phyloP scores from a whole-genome alignment of 202 grass and related monocot species.

The Saccharum hybrid region DNA sequence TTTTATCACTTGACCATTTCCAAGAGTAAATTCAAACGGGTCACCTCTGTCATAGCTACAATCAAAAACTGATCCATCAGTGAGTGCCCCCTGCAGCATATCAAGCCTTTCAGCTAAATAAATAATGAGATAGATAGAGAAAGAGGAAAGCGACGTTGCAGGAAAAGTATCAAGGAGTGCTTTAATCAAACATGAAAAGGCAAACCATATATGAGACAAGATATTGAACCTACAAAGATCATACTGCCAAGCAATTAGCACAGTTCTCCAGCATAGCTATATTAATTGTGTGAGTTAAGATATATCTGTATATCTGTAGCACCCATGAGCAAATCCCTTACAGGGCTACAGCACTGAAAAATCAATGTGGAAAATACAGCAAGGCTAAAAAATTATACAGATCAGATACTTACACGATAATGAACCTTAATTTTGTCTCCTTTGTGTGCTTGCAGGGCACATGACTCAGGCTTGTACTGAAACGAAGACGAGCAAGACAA shows the following conservation, averaged over 20 bases:
- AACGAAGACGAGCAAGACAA: constrained; percentile 42
- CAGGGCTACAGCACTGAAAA: not conserved
- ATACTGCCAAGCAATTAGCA: constrained; percentile 1
- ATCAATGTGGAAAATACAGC: not conserved
- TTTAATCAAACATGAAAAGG: constrained; percentile 29
- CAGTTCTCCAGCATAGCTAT: constrained; percentile 8
- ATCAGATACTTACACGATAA: constrained; percentile 71
- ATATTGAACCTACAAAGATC: constrained; percentile 18
- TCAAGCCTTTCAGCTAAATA: constrained; percentile 40
- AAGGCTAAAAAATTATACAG: not conserved
- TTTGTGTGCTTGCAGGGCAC: constrained; percentile 84
- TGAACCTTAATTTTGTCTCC: constrained; percentile 90
- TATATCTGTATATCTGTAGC: not conserved
- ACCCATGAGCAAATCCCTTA: not conserved
- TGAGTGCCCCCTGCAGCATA: constrained; percentile 74
- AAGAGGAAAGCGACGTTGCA: not conserved
- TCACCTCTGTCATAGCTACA: constrained; percentile 90
- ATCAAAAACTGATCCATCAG: constrained; percentile 89
- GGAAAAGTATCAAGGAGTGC: not conserved
- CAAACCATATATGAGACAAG: not conserved
- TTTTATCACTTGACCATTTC: constrained; percentile 91
- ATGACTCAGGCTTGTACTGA: constrained; percentile 80
- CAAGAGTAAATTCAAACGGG: constrained; percentile 93
- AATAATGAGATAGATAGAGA: not conserved
- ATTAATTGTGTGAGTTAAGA: constrained; percentile 3